These are phyloP conservation scores for Jatropha podagrica DNA, from an alignment of 441 rosid genomes.

Conservation along the genomic window DNA sequence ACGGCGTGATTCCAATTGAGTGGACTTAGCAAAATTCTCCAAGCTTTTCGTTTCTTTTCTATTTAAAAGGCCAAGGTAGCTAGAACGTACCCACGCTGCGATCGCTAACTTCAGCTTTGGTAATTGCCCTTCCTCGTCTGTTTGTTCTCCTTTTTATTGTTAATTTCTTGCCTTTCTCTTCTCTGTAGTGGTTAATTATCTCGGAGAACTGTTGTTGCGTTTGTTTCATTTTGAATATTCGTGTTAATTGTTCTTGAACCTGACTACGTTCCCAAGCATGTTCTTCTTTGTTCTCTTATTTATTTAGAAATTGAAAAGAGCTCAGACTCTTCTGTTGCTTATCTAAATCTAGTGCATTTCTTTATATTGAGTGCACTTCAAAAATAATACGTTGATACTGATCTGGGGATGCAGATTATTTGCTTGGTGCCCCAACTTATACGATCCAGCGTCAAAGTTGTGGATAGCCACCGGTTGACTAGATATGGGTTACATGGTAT, in stretches of 20 bases:
- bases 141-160: not conserved
- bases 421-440: not conserved
- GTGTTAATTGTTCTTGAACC: too few relatives aligned
- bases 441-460: conserved; percentile 11
- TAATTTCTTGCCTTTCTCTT: not conserved
- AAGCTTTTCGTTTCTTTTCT: conserved; percentile 8
- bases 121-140: not conserved
- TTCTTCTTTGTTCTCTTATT: not conserved
- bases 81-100: conserved; percentile 28
- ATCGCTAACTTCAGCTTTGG: conserved; percentile 8
- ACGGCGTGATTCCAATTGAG: conserved; percentile 28
- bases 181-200: too few relatives aligned
- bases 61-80: conserved; percentile 23
- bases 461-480: not conserved
- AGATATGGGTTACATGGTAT: conserved; percentile 16
- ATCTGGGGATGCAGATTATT: conserved; percentile 4
- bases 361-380: not conserved
- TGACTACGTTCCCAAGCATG: not conserved
- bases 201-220: too few relatives aligned
- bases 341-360: too few relatives aligned
- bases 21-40: conserved; percentile 9
- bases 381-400: not conserved
- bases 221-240: not conserved
- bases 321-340: not conserved
- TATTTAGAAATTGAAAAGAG: not conserved